phyloP scores from a whole-genome alignment of 768 basidiomycete genomes.

The Cantharellus anzutake region DNA sequence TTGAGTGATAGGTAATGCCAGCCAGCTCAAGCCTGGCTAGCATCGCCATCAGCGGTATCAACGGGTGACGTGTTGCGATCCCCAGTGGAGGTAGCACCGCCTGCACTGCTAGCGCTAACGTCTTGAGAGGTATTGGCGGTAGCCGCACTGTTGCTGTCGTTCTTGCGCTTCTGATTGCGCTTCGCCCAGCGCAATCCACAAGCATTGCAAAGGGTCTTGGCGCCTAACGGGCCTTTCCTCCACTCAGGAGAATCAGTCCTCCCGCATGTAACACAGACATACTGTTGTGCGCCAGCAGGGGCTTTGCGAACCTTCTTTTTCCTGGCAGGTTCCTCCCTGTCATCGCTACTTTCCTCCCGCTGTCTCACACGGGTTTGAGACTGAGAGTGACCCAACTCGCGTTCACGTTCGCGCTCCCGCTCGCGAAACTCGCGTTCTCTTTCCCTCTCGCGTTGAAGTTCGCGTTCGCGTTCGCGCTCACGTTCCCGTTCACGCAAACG shows the following conservation, averaged over 20 bases:
- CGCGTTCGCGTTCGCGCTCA: no score
- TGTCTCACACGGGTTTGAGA: not conserved
- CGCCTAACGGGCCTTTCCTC: slow-evolving; percentile 87
- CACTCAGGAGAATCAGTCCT: slow-evolving; percentile 94
- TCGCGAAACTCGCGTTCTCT: not conserved
- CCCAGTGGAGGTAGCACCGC: not conserved
- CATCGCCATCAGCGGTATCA: no score
- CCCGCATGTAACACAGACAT: slow-evolving; percentile 85
- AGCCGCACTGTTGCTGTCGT: not conserved
- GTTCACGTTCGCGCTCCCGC: not conserved
- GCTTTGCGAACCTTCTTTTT: slow-evolving; percentile 1
- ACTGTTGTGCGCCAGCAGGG: slow-evolving; percentile 24
- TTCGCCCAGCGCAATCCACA: slow-evolving; percentile 93
- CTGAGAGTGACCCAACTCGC: not conserved
- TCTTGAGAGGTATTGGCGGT: not conserved
- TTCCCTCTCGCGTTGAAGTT: no score
- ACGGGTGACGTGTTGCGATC: no score
- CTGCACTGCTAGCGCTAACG: not conserved
- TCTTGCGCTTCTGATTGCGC: slow-evolving; percentile 14
- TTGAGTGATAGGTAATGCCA: not conserved
- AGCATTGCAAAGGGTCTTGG: slow-evolving; percentile 96
- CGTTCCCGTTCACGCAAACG: no score
- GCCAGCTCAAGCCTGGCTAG: not conserved
- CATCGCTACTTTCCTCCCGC: not conserved
- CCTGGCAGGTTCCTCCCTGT: not conserved